Percentiles rank a stretch among this genome's conserved stretches.
Evolutionary conservation across 441 rosid genomes (phyloP).

Genomic region (Eruca vesicaria): DNA sequence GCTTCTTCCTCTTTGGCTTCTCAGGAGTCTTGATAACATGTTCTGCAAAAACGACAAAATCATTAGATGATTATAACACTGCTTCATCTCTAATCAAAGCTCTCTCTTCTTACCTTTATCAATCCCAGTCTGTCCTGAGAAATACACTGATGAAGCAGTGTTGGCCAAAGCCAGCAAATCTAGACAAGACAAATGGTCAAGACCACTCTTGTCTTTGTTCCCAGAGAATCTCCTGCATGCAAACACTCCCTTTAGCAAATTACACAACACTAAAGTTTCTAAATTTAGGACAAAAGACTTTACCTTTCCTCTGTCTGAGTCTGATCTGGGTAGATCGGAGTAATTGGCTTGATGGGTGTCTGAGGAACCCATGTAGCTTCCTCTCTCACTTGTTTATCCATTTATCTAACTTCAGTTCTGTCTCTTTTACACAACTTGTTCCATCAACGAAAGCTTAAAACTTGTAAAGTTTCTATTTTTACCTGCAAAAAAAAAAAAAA

Average conservation of each 20-base stretch:
- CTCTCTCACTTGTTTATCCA: slow-evolving; percentile 25
- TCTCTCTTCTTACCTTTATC: slow-evolving; percentile 6
- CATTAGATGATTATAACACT: neutral
- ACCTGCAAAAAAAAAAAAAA: neutral
- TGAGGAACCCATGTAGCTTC: slow-evolving; percentile 48
- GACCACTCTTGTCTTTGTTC: slow-evolving; percentile 13
- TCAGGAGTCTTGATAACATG: slow-evolving; percentile 62
- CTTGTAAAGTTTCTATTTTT: neutral
- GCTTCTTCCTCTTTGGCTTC: slow-evolving; percentile 72
- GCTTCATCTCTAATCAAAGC: slow-evolving; percentile 1
- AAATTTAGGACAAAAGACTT: neutral
- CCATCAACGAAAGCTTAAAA: neutral
- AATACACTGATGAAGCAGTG: slow-evolving; percentile 40
- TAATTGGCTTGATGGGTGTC: slow-evolving; percentile 46
- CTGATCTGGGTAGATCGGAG: slow-evolving; percentile 33
- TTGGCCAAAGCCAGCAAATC: slow-evolving; percentile 63
- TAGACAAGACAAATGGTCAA: slow-evolving; percentile 38
- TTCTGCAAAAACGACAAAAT: slow-evolving; percentile 43
- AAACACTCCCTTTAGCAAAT: slow-evolving; percentile 21
- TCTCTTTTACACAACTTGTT: slow-evolving; percentile 10
- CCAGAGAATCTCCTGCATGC: slow-evolving; percentile 36
- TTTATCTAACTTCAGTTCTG: neutral
- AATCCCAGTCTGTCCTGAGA: neutral
- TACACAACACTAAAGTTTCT: neutral
- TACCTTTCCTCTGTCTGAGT: slow-evolving; percentile 33